These are phyloP conservation scores for Knoxia roxburghii DNA, from an alignment of 257 asterid genomes.

Conservation along the genomic window DNA sequence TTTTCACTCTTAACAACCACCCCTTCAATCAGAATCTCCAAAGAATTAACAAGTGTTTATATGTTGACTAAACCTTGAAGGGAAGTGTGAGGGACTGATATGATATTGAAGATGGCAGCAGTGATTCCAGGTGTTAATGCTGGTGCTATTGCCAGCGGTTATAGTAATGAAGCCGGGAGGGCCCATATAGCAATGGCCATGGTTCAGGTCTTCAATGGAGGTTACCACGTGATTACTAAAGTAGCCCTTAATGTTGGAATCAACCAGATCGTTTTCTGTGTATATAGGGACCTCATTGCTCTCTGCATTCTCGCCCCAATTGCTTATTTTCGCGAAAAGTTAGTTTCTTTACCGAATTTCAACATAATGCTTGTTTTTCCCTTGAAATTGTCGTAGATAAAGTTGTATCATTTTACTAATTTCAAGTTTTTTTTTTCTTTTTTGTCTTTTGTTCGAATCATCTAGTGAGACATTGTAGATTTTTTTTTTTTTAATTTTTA, in stretches of 20 bases:
- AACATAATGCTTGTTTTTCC: conserved; percentile 1
- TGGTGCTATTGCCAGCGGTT: conserved; percentile 9
- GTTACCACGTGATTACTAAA: conserved; percentile 86
- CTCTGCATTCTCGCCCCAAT: conserved; percentile 81
- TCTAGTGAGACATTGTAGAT: too few relatives aligned
- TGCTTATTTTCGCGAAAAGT: conserved; percentile 90
- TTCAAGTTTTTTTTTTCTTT: background rate
- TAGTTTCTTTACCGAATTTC: conserved; percentile 11
- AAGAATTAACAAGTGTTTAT: background rate
- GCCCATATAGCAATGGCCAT: conserved; percentile 84
- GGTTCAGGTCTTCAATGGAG: conserved; percentile 76
- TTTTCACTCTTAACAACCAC: conserved; percentile 1
- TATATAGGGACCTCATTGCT: conserved; percentile 71
- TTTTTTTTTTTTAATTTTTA: background rate
- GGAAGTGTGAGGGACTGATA: background rate
- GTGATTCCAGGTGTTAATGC: conserved; percentile 25
- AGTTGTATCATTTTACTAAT: background rate
- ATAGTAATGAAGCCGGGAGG: conserved; percentile 42
- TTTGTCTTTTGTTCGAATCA: background rate
- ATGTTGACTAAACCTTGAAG: background rate
- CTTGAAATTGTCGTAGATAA: background rate
- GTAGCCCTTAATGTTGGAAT: conserved; percentile 91
- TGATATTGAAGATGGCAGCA: conserved; percentile 34
- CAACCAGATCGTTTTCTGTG: conserved; percentile 88
- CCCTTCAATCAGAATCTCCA: background rate